A percentile compares a stretch with the other conserved stretches of the same genome.
phyloP scores from a whole-genome alignment of 2,329 filamentous ascomycete genomes.

The Phialophora macrospora region DNA sequence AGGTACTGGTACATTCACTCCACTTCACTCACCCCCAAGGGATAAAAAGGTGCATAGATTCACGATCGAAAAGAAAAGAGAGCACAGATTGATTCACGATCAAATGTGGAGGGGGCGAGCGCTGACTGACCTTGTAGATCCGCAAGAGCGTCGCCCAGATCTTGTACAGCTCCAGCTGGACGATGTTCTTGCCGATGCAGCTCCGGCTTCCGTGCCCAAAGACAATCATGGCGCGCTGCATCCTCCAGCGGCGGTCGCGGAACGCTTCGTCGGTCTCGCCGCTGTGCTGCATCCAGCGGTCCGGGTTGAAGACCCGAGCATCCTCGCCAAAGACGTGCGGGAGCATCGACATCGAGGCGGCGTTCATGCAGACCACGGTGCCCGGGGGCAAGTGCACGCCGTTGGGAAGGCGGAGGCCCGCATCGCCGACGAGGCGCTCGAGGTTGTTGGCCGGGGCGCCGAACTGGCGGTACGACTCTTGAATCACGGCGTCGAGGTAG shows the following conservation, averaged over 20 bases:
- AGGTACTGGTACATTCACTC: neutral
- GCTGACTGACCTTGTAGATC: constrained; percentile 15
- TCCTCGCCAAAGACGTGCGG: constrained; percentile 14
- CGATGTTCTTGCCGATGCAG: constrained; percentile 20
- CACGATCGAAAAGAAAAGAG: too few species aligned
- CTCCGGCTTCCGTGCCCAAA: constrained; percentile 18
- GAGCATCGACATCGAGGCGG: constrained; percentile 14
- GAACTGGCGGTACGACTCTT: constrained; percentile 20
- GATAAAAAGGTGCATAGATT: too few species aligned
- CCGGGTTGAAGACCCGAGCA: constrained; percentile 12
- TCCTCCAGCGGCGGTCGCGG: constrained; percentile 7
- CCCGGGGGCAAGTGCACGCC: constrained; percentile 8
- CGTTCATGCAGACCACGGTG: constrained; percentile 19
- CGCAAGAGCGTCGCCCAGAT: constrained; percentile 19
- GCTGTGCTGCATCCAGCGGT: constrained; percentile 11
- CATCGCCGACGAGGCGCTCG: constrained; percentile 5
- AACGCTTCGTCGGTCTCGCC: constrained; percentile 14
- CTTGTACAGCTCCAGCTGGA: constrained; percentile 22
- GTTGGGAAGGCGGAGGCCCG: constrained; percentile 12
- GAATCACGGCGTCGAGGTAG: constrained; percentile 19
- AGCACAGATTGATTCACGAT: neutral
- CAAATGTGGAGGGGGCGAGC: too few species aligned
- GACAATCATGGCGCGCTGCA: constrained; percentile 12
- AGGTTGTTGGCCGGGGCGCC: constrained; percentile 20
- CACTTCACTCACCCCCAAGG: too few species aligned